Evolutionary conservation across 192 early-diverging fungal genomes (phyloP).

Genomic region (Backusella liffmaniae): DNA sequence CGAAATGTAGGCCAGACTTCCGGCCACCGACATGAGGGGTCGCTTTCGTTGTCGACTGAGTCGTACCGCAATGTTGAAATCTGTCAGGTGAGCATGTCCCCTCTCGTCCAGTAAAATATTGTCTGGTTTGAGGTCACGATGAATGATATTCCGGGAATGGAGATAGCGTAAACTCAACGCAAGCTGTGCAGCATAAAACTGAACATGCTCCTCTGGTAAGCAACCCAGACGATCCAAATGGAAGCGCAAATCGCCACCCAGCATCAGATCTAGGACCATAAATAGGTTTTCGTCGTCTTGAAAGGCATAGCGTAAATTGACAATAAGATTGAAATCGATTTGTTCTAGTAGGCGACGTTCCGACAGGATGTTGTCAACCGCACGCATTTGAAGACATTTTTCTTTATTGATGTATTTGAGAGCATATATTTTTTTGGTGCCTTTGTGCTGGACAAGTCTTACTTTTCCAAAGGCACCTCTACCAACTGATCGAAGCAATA

Average conservation of each 20-base stretch:
- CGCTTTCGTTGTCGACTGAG: conserved; percentile 55
- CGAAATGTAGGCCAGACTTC: conserved; percentile 86
- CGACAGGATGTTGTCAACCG: conserved; percentile 86
- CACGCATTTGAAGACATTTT: conserved; percentile 84
- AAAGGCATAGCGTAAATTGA: conserved; percentile 92
- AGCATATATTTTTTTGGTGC: conserved; percentile 77
- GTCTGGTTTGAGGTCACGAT: conserved; percentile 85
- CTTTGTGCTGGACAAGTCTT: conserved; percentile 88
- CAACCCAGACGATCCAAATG: conserved; percentile 73
- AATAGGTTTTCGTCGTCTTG: conserved; percentile 93
- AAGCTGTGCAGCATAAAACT: conserved; percentile 71
- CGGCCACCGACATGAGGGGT: conserved; percentile 70
- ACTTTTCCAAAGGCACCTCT: conserved; percentile 96
- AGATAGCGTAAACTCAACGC: conserved; percentile 65
- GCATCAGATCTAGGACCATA: conserved; percentile 93
- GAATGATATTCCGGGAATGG: conserved; percentile 68
- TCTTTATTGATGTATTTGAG: conserved; percentile 97
- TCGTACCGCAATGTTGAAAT: conserved; percentile 85
- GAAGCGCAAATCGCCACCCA: conserved; percentile 92
- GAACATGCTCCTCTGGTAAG: conserved; percentile 64
- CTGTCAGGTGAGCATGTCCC: conserved; percentile 80
- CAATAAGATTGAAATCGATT: conserved; percentile 79
- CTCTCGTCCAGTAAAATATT: conserved; percentile 77
- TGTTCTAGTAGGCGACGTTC: conserved; percentile 89
- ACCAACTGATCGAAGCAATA: conserved; percentile 85